Base-by-base conservation (phyloP, 495 filamentous ascomycete species). In the Talaromyces adpressus region DNA sequence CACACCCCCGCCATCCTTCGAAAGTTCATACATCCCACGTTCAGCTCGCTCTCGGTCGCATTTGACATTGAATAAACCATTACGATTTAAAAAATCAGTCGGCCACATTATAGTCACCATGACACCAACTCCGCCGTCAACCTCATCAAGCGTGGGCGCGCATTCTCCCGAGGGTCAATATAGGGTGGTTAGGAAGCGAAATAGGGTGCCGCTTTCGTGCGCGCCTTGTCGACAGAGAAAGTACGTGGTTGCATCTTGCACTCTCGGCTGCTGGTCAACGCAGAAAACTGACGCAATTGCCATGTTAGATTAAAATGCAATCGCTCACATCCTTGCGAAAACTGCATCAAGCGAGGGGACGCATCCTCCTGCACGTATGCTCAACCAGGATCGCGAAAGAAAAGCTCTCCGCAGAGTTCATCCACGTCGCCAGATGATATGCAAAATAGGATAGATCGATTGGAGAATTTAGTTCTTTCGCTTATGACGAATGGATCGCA, bases 391-490 rank as follows among this genome's bases (percentile, higher is more conserved):
- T 83, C 79, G 52, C 88, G 93, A 66, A 91, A 90, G 72, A 95
- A 91, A 82, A 86, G 83, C 69, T 75, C 83, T 62, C 75, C 84
- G 63, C 76, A 81, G 62, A 74, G 77, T 66, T 77, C 84, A 70
- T 77, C 80, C 67, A 78, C 83, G 60, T 81, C 89, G 14, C 86
- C 94, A 29, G 93, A 96, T 82, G 94, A 97, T 74, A 99, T 99
- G 94, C 94, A 99, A 77, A 95, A 93, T 70, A 89, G 94, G 72
- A 99, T 99, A 75, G 92, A 99, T 78, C 88, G 94, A 67, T 77
- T 99, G 67, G 94, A 99, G 83, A 90, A 93, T 59, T 78, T 99
- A 70, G 94, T 99, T 60, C 74, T 99, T 59, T 95, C 91, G 3
- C 78, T 99, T 75, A 98, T 99, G 94, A 93, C 92, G 66, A 93